Percentiles rank a stretch among this genome's conserved stretches.
phyloP scores from a whole-genome alignment of 257 asterid genomes.

The Rubia yunnanensis region DNA sequence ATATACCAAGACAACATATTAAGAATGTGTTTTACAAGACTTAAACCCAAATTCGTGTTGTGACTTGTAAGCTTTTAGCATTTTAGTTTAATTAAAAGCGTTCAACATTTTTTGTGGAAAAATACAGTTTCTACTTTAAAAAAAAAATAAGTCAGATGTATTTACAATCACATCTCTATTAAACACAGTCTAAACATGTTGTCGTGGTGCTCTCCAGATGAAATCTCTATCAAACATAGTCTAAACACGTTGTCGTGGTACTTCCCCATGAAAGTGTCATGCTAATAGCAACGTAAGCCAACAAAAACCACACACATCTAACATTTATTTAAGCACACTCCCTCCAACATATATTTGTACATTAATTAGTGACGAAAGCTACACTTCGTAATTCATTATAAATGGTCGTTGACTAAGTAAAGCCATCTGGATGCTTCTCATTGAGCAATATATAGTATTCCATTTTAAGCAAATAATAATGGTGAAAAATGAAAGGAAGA shows the following conservation, averaged over 20 bases:
- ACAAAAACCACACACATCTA: conserved; percentile 17
- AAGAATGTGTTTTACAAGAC: too few relatives aligned
- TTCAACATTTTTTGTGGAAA: too few relatives aligned
- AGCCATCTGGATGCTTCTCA: background rate
- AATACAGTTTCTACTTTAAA: too few relatives aligned
- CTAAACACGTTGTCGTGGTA: conserved; percentile 9
- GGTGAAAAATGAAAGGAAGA: background rate
- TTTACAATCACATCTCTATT: too few relatives aligned
- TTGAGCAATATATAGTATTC: background rate
- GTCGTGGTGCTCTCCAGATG: too few relatives aligned
- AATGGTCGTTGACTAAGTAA: background rate
- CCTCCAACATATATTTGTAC: background rate
- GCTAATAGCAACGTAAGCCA: background rate
- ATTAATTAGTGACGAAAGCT: background rate
- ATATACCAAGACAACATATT: too few relatives aligned
- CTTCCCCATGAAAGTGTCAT: conserved; percentile 13
- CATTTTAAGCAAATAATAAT: background rate
- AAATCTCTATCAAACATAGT: too few relatives aligned
- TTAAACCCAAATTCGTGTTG: too few relatives aligned
- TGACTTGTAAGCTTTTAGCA: too few relatives aligned
- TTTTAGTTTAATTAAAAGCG: too few relatives aligned
- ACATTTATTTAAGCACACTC: background rate
- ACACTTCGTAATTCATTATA: background rate
- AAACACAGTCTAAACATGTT: background rate
- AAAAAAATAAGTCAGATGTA: too few relatives aligned